Evolutionary conservation across 2,329 filamentous ascomycete genomes (phyloP), one percentile per base, ranked within the genome.

Genomic region (Cercospora canescens): DNA sequence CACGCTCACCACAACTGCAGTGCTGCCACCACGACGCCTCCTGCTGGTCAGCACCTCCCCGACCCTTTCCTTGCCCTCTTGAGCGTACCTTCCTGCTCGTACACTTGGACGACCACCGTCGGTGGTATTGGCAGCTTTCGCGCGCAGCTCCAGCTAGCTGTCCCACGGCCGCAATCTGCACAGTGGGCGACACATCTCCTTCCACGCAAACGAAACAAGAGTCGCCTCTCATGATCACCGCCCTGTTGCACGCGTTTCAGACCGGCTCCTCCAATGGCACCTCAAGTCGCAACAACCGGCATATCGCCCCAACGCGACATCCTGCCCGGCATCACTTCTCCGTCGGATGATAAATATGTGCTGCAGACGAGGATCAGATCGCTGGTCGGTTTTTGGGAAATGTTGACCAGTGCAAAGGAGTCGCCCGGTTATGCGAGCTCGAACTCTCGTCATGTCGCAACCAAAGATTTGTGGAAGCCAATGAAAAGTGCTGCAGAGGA

Each of bases 271-370:
- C 72, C 73, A 79, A 84, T 84, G 82, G 67, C 63, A 62, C 77
- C 78, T 72, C 76, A 78, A 76, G 79, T 79, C 77, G 78, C 76
- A 74, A 61, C 35, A 50, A 37, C 35, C 77, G 78, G 69, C 78
- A 79, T 71, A 73, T 80, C 73, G 79, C 77, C 66, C 76, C 77
- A 67, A 78, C 77, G 67, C 79, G 78, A 73, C 75, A 81, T 72
- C 79, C 79, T 66, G 78, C 78, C 67, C 74, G 76, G 71, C 78
- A 81, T 71, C 45, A 62, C 41, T 79, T 81, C 75, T 81, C 79
- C 76, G 73, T 81, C 75, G 81, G 78, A 75, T 83, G 80, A 83
- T 67, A 75, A 73, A 60, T 66, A 75, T 73, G 77, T 74, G 73
- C 71, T 80, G 73, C 76, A 72, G 61, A 64, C 67, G 54, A 67